Evolutionary conservation across 1,284 basidiomycete genomes (phyloP).

Genomic region (Melampsora americana): DNA sequence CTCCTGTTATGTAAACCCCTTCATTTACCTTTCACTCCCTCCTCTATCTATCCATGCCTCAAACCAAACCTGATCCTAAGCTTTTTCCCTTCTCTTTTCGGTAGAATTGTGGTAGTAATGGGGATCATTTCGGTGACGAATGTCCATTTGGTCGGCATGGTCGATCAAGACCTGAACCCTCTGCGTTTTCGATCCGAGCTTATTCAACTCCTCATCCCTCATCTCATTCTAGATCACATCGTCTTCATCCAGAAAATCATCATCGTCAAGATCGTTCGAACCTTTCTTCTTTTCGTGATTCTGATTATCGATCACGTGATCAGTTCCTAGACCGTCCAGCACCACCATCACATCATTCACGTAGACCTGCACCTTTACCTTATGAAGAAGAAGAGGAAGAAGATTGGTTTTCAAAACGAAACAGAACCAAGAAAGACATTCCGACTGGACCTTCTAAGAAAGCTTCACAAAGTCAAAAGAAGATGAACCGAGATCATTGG

Average conservation of each 20-base stretch:
- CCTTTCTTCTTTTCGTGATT: neutral
- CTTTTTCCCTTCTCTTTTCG: neutral
- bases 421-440: constrained; percentile 6
- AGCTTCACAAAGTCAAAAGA: neutral
- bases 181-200: constrained; percentile 28
- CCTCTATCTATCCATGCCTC: neutral
- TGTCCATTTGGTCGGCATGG: constrained; percentile 25
- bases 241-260: constrained; percentile 8
- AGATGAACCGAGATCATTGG: no score
- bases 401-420: constrained; percentile 36
- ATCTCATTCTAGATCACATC: neutral
- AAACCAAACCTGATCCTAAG: neutral
- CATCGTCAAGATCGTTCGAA: constrained; percentile 4
- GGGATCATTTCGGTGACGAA: constrained; percentile 41
- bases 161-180: constrained; percentile 27
- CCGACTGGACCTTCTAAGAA: neutral
- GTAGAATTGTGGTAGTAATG: constrained; percentile 36
- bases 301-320: neutral
- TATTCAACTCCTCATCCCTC: neutral
- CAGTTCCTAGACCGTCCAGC: neutral
- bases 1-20: constrained; percentile 27
- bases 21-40: neutral
- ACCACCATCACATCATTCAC: neutral
- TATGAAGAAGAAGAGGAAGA: constrained; percentile 16
- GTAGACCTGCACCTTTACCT: neutral